Percentiles rank a stretch among this genome's conserved stretches.
phyloP scores from a whole-genome alignment of 1,139 yeast genomes.

The Insectozyma bohioensis region DNA sequence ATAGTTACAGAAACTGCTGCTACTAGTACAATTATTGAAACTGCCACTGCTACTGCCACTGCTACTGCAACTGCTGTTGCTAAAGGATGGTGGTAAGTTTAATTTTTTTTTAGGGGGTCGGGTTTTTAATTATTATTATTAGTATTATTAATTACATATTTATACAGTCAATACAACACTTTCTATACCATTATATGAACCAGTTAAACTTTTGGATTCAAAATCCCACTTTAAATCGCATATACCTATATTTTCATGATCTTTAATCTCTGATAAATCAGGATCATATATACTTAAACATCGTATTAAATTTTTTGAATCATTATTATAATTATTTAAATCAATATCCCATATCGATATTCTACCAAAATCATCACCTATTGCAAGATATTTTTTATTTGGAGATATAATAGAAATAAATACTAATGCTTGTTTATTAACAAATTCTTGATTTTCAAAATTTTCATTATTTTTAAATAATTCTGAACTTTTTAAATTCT shows the following conservation, averaged over 20 bases:
- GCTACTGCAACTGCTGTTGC: conserved; percentile 2
- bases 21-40: conserved; percentile 19
- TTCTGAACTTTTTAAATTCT: conserved; percentile 23
- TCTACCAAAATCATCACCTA: conserved; percentile 64
- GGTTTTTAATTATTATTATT: no score
- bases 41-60: conserved; percentile 20
- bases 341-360: conserved; percentile 53
- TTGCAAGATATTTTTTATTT: conserved; percentile 47
- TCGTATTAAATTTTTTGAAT: conserved; percentile 15
- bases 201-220: conserved; percentile 32
- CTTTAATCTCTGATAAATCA: conserved; percentile 11
- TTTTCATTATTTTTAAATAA: conserved; percentile 24
- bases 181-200: conserved; percentile 42
- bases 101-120: no score
- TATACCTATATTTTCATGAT: conserved; percentile 25
- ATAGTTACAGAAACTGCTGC: conserved; percentile 21
- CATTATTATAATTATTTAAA: conserved; percentile 11
- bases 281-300: conserved; percentile 27
- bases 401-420: conserved; percentile 55
- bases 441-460: conserved; percentile 17
- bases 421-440: conserved; percentile 25
- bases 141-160: no score
- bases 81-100: no score
- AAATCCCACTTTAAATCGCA: conserved; percentile 47
- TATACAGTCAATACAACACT: conserved; percentile 32